Conservation (phyloP, 78 protist genomes). For the Pigoraptor vietnamica region DNA sequence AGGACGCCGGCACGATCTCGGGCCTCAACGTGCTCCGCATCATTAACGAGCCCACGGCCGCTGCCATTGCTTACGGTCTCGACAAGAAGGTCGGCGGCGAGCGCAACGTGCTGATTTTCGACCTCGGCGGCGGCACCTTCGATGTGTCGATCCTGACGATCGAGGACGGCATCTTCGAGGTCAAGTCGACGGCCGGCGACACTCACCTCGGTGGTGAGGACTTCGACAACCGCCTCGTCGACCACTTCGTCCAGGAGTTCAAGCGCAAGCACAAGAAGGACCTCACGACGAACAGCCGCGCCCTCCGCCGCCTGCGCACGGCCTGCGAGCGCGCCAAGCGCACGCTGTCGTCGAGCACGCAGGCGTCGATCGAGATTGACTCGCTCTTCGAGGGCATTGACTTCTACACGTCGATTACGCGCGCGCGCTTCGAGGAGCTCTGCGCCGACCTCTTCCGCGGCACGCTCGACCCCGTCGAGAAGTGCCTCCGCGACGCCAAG, state of each 20-base stretch:
- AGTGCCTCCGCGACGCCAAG: slow-evolving; percentile 85
- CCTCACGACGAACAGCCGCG: slow-evolving; percentile 53
- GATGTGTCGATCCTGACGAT: slow-evolving; percentile 90
- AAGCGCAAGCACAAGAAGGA: slow-evolving; percentile 82
- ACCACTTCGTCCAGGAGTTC: slow-evolving; percentile 78
- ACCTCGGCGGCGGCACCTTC: slow-evolving; percentile 97
- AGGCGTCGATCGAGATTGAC: slow-evolving; percentile 93
- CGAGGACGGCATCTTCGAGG: slow-evolving; percentile 94
- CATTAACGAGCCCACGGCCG: slow-evolving; percentile 98
- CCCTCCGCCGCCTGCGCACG: slow-evolving; percentile 86
- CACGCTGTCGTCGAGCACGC: slow-evolving; percentile 21
- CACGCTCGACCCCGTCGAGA: slow-evolving; percentile 84
- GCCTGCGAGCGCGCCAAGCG: slow-evolving; percentile 96
- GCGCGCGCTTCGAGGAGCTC: slow-evolving; percentile 97
- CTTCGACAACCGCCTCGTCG: slow-evolving; percentile 87
- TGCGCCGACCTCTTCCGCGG: slow-evolving; percentile 84
- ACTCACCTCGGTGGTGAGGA: slow-evolving; percentile 96
- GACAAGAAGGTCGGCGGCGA: slow-evolving; percentile 77
- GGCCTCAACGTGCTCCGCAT: slow-evolving; percentile 80
- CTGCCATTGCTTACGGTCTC: slow-evolving; percentile 95
- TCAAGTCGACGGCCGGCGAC: slow-evolving; percentile 94
- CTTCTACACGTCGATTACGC: slow-evolving; percentile 88
- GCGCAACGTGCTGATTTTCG: slow-evolving; percentile 87
- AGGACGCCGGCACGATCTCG: slow-evolving; percentile 91
- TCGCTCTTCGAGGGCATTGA: slow-evolving; percentile 92